Percentiles rank a stretch among this genome's conserved stretches.
Conservation (phyloP, 495 filamentous ascomycete genomes). For the Penicillium cinerascens region DNA sequence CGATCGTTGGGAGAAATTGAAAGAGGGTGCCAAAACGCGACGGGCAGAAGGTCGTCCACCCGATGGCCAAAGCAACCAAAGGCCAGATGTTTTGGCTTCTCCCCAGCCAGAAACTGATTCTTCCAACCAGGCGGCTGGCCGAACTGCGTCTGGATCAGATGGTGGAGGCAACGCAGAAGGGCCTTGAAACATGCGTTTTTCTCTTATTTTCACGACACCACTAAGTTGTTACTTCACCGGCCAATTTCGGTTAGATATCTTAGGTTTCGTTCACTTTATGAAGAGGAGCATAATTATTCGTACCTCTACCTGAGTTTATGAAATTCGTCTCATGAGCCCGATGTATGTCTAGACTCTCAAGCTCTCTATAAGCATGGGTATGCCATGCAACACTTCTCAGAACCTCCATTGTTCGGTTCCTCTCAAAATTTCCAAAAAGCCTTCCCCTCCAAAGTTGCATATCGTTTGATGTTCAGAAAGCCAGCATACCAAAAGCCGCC, state of each 20-base stretch:
- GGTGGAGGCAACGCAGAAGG: not conserved
- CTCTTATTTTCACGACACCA: not conserved
- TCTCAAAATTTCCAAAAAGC: no score
- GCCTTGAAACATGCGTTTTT: not conserved
- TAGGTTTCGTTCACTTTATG: not conserved
- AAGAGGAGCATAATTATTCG: not conserved
- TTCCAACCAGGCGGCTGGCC: not conserved
- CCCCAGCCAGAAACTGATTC: conserved; percentile 10
- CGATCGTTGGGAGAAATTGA: conserved; percentile 80
- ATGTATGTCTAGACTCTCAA: no score
- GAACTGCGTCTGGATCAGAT: not conserved
- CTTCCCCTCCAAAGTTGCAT: no score
- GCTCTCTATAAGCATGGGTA: no score
- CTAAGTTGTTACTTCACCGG: not conserved
- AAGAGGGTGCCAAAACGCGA: conserved; percentile 71
- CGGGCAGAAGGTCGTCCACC: conserved; percentile 22
- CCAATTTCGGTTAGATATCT: not conserved
- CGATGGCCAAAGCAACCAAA: conserved; percentile 13
- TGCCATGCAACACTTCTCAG: no score
- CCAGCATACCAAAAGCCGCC: no score
- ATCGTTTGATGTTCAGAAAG: no score
- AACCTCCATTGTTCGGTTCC: no score
- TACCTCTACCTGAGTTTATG: not conserved
- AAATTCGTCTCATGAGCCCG: no score
- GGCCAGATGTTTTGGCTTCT: conserved; percentile 6